phyloP scores from a whole-genome alignment of 495 filamentous ascomycete genomes.

The Beverwykella pulmonaria region DNA sequence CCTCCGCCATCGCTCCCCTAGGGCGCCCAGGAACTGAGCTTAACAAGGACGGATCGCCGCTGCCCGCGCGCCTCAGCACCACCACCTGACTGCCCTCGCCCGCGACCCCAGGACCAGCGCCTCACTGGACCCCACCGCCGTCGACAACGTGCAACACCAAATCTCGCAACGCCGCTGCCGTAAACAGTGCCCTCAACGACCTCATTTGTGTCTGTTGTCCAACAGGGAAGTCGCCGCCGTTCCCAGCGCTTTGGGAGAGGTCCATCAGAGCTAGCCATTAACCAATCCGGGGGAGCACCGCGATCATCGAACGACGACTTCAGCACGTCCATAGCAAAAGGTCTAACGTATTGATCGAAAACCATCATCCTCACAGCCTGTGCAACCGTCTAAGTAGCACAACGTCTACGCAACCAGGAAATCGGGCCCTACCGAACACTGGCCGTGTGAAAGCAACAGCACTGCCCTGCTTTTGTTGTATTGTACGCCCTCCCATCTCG shows the following conservation, averaged over 20 bases:
- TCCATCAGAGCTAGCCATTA: slow-evolving; percentile 19
- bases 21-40: slow-evolving; percentile 41
- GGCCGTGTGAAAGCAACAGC: slow-evolving; percentile 25
- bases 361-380: slow-evolving; percentile 32
- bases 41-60: slow-evolving; percentile 41
- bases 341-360: slow-evolving; percentile 33
- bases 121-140: slow-evolving; percentile 20
- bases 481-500: slow-evolving; percentile 37
- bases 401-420: slow-evolving; percentile 40
- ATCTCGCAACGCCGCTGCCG: slow-evolving; percentile 31
- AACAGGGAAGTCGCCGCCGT: slow-evolving; percentile 24
- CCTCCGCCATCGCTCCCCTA: slow-evolving; percentile 32
- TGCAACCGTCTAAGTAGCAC: slow-evolving; percentile 36
- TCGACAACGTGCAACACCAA: slow-evolving; percentile 34
- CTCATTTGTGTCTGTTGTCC: slow-evolving; percentile 23
- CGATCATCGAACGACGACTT: slow-evolving; percentile 31
- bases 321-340: slow-evolving; percentile 35
- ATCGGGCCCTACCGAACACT: slow-evolving; percentile 36
- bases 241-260: slow-evolving; percentile 23
- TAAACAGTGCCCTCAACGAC: slow-evolving; percentile 11
- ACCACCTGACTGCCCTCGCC: slow-evolving; percentile 13
- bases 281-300: slow-evolving; percentile 30
- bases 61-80: slow-evolving; percentile 36
- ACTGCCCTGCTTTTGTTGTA: slow-evolving; percentile 34
- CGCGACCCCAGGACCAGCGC: slow-evolving; percentile 6